These are phyloP conservation scores for Acanthamoeba culbertsoni DNA, from an alignment of 208 protist species.

Conservation along the genomic window DNA sequence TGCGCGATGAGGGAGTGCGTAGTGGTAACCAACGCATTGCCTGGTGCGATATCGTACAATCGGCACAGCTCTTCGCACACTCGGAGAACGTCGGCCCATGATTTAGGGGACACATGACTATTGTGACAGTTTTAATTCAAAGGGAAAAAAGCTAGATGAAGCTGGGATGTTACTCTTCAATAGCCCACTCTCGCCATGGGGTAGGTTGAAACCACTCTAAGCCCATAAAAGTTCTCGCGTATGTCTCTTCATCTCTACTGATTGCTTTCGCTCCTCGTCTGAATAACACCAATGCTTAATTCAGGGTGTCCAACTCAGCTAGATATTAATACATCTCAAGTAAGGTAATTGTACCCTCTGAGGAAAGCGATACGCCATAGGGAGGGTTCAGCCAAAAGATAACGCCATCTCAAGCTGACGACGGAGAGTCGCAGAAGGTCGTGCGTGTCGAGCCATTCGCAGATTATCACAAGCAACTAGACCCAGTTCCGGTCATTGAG, in stretches of 20 bases:
- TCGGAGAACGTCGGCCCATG: not conserved
- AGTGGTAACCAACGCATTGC: not conserved
- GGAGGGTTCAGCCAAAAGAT: not conserved
- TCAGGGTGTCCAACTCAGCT: no score
- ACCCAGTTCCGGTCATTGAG: not conserved
- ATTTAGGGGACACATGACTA: not conserved
- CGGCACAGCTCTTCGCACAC: not conserved
- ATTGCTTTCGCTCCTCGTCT: not conserved
- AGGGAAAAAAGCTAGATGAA: not conserved
- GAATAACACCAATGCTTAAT: no score
- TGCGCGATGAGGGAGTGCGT: not conserved
- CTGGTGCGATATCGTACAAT: not conserved
- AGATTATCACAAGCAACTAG: not conserved
- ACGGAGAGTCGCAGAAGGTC: not conserved
- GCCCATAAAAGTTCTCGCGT: not conserved
- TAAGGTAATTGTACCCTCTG: not conserved
- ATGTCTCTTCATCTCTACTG: not conserved
- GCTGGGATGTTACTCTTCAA: not conserved
- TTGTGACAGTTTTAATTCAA: not conserved
- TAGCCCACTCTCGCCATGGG: not conserved
- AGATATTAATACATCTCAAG: not conserved
- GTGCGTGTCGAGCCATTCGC: not conserved
- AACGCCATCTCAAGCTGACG: not conserved
- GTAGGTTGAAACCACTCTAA: not conserved
- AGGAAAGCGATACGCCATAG: not conserved